Evolutionary conservation across 371 early-diverging fungal species (phyloP).

Genomic region (Rhizopus arrhizus): DNA sequence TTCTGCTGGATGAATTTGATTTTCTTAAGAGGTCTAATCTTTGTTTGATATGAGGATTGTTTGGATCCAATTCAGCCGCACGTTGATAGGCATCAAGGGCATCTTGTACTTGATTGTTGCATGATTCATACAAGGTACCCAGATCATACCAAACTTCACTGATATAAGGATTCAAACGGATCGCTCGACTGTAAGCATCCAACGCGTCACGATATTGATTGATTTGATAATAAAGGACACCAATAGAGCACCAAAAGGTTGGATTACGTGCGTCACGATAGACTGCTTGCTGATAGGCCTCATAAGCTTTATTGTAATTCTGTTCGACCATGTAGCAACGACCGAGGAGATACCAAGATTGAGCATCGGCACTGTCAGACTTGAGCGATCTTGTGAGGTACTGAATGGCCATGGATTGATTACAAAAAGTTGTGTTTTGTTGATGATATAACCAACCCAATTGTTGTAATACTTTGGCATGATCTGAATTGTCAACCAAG

Average conservation of each 20-base stretch:
- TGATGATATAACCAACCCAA: constrained; percentile 96
- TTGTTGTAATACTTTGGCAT: constrained; percentile 95
- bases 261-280: constrained; percentile 93
- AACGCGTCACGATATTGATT: constrained; percentile 95
- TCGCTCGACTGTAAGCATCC: constrained; percentile 96
- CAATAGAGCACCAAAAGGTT: constrained; percentile 98
- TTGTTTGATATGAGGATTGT: constrained; percentile 75
- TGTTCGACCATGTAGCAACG: constrained; percentile 96
- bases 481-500: constrained; percentile 84
- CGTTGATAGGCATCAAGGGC: constrained; percentile 96
- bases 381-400: constrained; percentile 85
- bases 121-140: constrained; percentile 95
- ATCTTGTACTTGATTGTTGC: constrained; percentile 96
- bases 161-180: constrained; percentile 91
- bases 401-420: constrained; percentile 82
- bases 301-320: constrained; percentile 95
- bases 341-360: constrained; percentile 95
- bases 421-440: constrained; percentile 75
- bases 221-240: constrained; percentile 96
- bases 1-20: constrained; percentile 25
- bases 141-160: constrained; percentile 97
- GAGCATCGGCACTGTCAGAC: constrained; percentile 88
- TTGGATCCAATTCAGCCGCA: constrained; percentile 90
- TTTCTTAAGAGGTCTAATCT: constrained; percentile 54
- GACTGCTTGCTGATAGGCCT: constrained; percentile 97